Evolutionary conservation across 306 rosid species (phyloP), one percentile per base, ranked within the genome.

Genomic region (Leucaena leucocephala): DNA sequence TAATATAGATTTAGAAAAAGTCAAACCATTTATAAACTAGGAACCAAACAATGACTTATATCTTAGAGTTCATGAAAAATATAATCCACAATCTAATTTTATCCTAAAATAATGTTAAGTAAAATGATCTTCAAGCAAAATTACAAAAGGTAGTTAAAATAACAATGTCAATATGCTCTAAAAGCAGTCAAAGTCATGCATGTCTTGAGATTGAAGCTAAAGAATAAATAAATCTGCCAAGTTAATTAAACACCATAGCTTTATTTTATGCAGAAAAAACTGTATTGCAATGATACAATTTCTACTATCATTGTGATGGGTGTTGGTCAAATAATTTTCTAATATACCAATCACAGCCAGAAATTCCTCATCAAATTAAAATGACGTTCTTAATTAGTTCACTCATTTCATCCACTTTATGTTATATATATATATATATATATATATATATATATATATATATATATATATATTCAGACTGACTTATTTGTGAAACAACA

Each of bases 401-500:
- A 63, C 74, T 82, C 66, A 71, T 79, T 78, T 8, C 64, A 66
- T 76, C 13, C 7, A 64, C 75, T 78, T 86, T 33, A 55, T 72
- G 78, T 4, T 17, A n/a, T n/a, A n/a, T n/a, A n/a, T n/a, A n/a
- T n/a, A n/a, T n/a, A n/a, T n/a, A n/a, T n/a, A 43, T n/a, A n/a
- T 58, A 67, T 83, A 78, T 19, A 5, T 8, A 3, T 19, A 9
- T 8, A 5, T 3, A 21, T 46, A n/a, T n/a, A n/a, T 58, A 67
- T 83, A 78, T 19, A 5, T 8, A 3, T 19, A 9, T 8, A 5
- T 3, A 21, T 46, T 71, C 73, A 80, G 74, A 82, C 42, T 21
- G 45, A 63, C 72, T 55, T 65, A 71, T 80, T 52, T 82, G 76
- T 75, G 76, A 80, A 75, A 54, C 83, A 82, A 61, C 19, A n/a